Base-by-base conservation (phyloP, 441 rosid species). In the Jatropha multifida region DNA sequence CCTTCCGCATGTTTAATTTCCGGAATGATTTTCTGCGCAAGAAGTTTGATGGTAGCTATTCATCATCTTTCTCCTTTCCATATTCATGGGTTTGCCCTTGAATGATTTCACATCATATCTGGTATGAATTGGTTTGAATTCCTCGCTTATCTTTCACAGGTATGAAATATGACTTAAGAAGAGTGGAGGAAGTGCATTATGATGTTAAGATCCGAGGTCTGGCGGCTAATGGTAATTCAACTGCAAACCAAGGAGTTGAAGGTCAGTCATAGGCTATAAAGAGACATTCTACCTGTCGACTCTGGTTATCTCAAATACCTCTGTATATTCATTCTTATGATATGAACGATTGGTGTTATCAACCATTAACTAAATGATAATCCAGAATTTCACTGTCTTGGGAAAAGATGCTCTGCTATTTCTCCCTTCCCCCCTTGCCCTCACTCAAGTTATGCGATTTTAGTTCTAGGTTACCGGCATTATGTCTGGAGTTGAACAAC, bases 1-100 rank as follows among this genome's bases (percentile, higher is more conserved):
- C 96, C 66, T 95, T 95, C 74, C 93, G 95, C 14, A 95, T 90
- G 94, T 97, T 95, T 74, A 95, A 95, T 74, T 94, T 95, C 74
- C 90, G 98, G 69, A 95, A 95, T 73, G 99, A 95, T 82, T 93
- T 95, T 74, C 87, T 95, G 7, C 98, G 99, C 83, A 95, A 93
- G 88, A 93, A 95, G 83, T 95, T 95, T 74, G 99, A 95, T 69
- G 81, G 99, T 95, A 86, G 84, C 75, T 52, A 40, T 56, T 68
- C 65, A 7, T 69, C 61, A n/a, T 12, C 10, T 5, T 23, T 0
- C 42, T n/a, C 2, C 32, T 20, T 18, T 40, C 46, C 49, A 13
- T 58, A n/a, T 7, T 13, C 40, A 11, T 17, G 56, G 59, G 3
- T n/a, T 1, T 61, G 14, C 2, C 59, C 67, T 72, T 60, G 46